Percentiles rank a stretch among this genome's conserved stretches.
Evolutionary conservation across 257 asterid genomes (phyloP).

Genomic region (Mitragyna speciosa): DNA sequence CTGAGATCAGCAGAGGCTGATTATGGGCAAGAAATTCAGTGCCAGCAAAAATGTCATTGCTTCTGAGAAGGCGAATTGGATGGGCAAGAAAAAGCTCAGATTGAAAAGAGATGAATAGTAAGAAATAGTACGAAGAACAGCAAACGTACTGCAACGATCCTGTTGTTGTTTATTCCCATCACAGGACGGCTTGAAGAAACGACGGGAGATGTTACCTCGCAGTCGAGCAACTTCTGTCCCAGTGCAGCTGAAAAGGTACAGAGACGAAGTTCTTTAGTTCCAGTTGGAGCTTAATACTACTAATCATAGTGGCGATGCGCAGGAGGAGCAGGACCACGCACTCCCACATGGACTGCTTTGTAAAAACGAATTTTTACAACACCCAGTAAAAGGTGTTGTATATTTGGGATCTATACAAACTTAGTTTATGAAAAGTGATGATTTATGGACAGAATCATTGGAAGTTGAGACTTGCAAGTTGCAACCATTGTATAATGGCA

Average conservation of each 20-base stretch:
- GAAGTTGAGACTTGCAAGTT: constrained; percentile 37
- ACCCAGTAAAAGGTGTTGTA: constrained; percentile 18
- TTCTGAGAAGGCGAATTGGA: constrained; percentile 29
- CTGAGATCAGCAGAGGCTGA: constrained; percentile 49
- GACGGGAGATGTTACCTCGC: constrained; percentile 31
- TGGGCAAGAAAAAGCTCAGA: constrained; percentile 35
- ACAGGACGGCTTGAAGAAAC: constrained; percentile 38
- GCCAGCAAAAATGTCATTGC: constrained; percentile 42
- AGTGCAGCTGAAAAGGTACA: constrained; percentile 28
- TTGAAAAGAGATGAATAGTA: constrained; percentile 41
- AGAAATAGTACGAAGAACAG: constrained; percentile 49
- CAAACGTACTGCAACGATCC: constrained; percentile 44
- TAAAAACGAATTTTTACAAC: constrained; percentile 19
- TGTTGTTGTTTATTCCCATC: constrained; percentile 3
- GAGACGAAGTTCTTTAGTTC: constrained; percentile 11
- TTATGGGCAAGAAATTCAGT: constrained; percentile 29
- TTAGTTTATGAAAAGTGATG: constrained; percentile 30
- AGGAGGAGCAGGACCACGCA: constrained; percentile 16
- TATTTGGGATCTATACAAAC: constrained; percentile 46
- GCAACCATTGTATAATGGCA: constrained; percentile 11
- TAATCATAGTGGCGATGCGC: not conserved
- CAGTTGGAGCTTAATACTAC: constrained; percentile 27
- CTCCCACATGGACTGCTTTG: constrained; percentile 26
- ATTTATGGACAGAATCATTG: constrained; percentile 53
- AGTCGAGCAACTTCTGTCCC: constrained; percentile 34